Conservation (phyloP, 371 early-diverging fungal genomes). For the Syncephalastrum contaminatum region DNA sequence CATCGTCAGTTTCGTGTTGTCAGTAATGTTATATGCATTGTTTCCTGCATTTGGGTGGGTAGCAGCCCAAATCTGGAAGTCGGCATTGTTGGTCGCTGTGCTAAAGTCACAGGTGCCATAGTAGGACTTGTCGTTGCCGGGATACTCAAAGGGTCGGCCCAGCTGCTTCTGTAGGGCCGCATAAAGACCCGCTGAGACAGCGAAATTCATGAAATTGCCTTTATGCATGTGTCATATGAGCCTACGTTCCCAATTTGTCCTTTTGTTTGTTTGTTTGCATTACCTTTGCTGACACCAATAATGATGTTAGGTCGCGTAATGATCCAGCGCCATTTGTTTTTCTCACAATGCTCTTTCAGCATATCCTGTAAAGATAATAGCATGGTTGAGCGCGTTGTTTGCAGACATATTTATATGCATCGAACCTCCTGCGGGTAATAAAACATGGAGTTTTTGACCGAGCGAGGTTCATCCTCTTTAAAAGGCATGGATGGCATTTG, state of each 20-base stretch:
- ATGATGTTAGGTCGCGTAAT: conserved; percentile 15
- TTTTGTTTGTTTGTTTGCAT: background rate
- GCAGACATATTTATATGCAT: too few relatives aligned
- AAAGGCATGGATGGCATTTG: conserved; percentile 7
- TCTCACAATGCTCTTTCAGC: background rate
- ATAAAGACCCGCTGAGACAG: conserved; percentile 8
- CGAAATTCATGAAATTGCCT: conserved; percentile 17
- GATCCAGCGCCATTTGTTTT: conserved; percentile 13
- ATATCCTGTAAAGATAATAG: conserved; percentile 1
- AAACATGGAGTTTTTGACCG: conserved; percentile 2
- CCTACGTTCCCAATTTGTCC: background rate
- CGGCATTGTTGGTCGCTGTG: conserved; percentile 15
- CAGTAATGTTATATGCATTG: conserved; percentile 8
- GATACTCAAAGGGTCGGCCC: conserved; percentile 1
- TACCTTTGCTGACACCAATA: conserved; percentile 11
- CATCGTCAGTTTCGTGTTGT: conserved; percentile 2
- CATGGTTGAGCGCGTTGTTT: too few relatives aligned
- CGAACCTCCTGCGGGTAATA: conserved; percentile 12
- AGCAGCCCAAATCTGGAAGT: conserved; percentile 11
- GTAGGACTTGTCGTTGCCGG: conserved; percentile 9
- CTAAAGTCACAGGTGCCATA: conserved; percentile 5
- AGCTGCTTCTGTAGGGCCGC: conserved; percentile 15
- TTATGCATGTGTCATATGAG: background rate
- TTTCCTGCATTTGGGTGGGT: conserved; percentile 5
- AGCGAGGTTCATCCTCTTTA: conserved; percentile 11